Conservation (phyloP, 345 rosid species). For the Eucalyptus decipiens region DNA sequence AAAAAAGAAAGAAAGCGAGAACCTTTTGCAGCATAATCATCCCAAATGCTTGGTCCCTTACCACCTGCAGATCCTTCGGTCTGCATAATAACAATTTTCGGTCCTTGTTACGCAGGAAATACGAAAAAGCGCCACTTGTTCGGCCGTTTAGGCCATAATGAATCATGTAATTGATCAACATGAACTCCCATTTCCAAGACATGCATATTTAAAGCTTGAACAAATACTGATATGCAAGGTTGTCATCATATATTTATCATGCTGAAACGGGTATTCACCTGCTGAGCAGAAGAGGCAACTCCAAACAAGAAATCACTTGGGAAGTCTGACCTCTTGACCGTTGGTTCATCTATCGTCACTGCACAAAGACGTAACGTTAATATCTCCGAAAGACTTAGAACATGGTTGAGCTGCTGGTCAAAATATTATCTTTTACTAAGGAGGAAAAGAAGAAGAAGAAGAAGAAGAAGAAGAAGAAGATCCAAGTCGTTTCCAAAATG, state of each 20-base stretch:
- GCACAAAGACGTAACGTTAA: not conserved
- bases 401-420: not conserved
- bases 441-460: not conserved
- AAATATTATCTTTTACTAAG: not conserved
- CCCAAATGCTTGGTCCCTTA: slow-evolving; percentile 26
- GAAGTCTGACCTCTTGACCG: slow-evolving; percentile 15
- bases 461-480: not conserved
- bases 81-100: not conserved
- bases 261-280: not conserved
- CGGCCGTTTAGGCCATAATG: too few species aligned
- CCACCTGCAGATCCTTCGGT: slow-evolving; percentile 24
- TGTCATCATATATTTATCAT: not conserved
- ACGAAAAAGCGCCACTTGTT: too few species aligned
- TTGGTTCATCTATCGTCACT: not conserved
- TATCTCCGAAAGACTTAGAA: not conserved
- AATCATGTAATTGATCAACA: too few species aligned
- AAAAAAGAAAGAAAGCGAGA: not conserved
- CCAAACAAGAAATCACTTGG: slow-evolving; percentile 26
- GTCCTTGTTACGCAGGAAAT: too few species aligned
- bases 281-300: slow-evolving; percentile 22
- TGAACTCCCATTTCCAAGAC: not conserved
- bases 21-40: slow-evolving; percentile 1
- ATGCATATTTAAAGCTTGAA: not conserved
- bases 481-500: not conserved
- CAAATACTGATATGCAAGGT: not conserved